A percentile compares a stretch with the other conserved stretches of the same genome.
Evolutionary conservation across 2,329 filamentous ascomycete species (phyloP).

Genomic region (Penicillium rolfsii): DNA sequence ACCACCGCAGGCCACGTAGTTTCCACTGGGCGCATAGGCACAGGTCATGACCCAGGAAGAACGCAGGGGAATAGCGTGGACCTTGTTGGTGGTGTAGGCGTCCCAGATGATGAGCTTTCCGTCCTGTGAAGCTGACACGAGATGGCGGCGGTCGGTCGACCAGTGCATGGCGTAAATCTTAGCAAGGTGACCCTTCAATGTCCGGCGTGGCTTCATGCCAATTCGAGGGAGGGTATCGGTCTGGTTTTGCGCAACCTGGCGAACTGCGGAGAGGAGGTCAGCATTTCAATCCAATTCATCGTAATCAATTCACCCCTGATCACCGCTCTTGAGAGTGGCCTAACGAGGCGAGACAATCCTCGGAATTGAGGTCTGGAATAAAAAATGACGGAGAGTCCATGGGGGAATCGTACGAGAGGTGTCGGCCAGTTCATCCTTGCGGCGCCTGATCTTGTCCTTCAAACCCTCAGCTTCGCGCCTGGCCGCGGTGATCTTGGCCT

Average conservation of each 20-base stretch:
- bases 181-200: slow-evolving; percentile 94
- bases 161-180: slow-evolving; percentile 99
- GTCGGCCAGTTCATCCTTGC: slow-evolving; percentile 99
- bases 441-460: slow-evolving; percentile 98
- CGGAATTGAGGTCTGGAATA: neutral
- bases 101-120: slow-evolving; percentile 99
- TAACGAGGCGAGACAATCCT: neutral
- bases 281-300: slow-evolving; percentile 24
- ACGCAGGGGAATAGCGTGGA: slow-evolving; percentile 94
- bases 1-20: slow-evolving; percentile 97
- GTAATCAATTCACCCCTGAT: neutral
- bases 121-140: slow-evolving; percentile 97
- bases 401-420: slow-evolving; percentile 78
- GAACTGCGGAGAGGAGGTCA: slow-evolving; percentile 62
- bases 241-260: slow-evolving; percentile 87
- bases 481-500: slow-evolving; percentile 88
- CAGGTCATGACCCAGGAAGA: slow-evolving; percentile 99
- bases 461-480: slow-evolving; percentile 96
- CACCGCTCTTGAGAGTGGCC: neutral
- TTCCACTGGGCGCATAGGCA: slow-evolving; percentile 96
- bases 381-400: slow-evolving; percentile 16
- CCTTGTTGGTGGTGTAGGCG: slow-evolving; percentile 99
- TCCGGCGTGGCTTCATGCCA: slow-evolving; percentile 96
- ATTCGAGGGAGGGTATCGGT: slow-evolving; percentile 91
- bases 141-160: slow-evolving; percentile 96